Base-by-base conservation (phyloP, 176 grass and related monocot species). In the Ensete ventricosum region DNA sequence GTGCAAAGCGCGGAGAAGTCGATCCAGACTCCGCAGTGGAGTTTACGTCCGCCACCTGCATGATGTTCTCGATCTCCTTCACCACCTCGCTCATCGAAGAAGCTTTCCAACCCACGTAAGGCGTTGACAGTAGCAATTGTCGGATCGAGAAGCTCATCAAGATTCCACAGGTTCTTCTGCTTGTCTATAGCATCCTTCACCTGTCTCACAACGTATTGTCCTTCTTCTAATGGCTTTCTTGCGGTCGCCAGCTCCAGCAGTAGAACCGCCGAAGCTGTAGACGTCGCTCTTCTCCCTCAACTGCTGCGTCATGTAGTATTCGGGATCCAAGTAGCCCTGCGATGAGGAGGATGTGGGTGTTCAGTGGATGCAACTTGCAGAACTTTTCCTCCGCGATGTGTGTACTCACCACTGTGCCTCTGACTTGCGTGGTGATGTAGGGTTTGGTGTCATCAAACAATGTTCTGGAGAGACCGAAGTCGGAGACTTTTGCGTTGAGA, bases 221-320 rank as follows among this genome's bases (percentile, higher is more conserved):
- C 86, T 1, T 72, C 79, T 78, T 92, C 89, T 69, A 96, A 55
- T 20, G 92, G 92, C 34, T 79, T 92, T 67, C 76, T 85, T 54
- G 84, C 89, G 49, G 92, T 96, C 16, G 80, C 73, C 53, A 96
- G 12, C 78, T 90, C 88, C 9, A 86, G 69, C 49, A 82, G 71
- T n/a, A 86, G 72, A 62, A 86, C 84, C 84, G 25, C 84, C 84
- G 21, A 78, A 86, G 27, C 84, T 81, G 25, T 82, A 86, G 53
- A 86, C 84, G 62, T 86, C 84, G 14, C 84, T 86, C 55, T 80
- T 82, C 43, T 88, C 85, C 11, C 85, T 91, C 84, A 91, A 75
- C 71, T 92, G 92, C 64, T 96, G 89, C 7, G 89, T 96, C 89
- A 96, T 91, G 81, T 96, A 96, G 75, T 96, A 96, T 77, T 96